Evolutionary conservation across 768 basidiomycete genomes (phyloP).

Genomic region (Amanita pseudoporphyria): DNA sequence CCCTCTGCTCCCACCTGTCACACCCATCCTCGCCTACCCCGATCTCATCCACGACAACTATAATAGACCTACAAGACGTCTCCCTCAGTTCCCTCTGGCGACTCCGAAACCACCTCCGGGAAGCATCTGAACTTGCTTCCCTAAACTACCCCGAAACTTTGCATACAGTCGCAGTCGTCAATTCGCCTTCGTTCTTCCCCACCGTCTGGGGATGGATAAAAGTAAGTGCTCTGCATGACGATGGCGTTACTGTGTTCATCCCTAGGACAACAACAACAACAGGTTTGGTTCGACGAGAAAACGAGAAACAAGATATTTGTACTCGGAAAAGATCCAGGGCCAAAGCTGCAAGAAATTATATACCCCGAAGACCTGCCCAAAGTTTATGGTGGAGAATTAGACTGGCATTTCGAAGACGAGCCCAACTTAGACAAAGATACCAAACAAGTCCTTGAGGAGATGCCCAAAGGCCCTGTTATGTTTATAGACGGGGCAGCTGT

Average conservation of each 20-base stretch:
- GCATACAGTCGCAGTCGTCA: conserved; percentile 57
- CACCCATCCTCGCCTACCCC: conserved; percentile 41
- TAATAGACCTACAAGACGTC: conserved; percentile 63
- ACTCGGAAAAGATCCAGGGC: conserved; percentile 50
- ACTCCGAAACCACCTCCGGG: conserved; percentile 61
- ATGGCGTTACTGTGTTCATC: not conserved
- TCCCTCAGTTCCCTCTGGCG: conserved; percentile 60
- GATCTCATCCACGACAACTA: conserved; percentile 51
- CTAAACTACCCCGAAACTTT: conserved; percentile 81
- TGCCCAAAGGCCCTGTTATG: conserved; percentile 48
- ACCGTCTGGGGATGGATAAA: conserved; percentile 83
- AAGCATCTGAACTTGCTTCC: conserved; percentile 64
- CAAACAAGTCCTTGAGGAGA: conserved; percentile 30
- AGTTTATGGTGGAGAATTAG: conserved; percentile 65
- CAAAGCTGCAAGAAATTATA: conserved; percentile 39
- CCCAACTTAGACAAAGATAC: conserved; percentile 54
- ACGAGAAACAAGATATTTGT: conserved; percentile 74
- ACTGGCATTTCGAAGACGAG: conserved; percentile 60
- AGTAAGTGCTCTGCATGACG: conserved; percentile 24
- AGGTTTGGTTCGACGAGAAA: conserved; percentile 75
- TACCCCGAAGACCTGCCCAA: conserved; percentile 45
- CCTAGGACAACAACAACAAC: not conserved
- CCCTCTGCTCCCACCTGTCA: conserved; percentile 52
- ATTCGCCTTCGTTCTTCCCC: conserved; percentile 76
- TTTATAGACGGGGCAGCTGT: conserved; percentile 36